Percentiles rank a stretch among this genome's conserved stretches.
phyloP scores from a whole-genome alignment of 768 basidiomycete species.

The Lyophyllum decastes region DNA sequence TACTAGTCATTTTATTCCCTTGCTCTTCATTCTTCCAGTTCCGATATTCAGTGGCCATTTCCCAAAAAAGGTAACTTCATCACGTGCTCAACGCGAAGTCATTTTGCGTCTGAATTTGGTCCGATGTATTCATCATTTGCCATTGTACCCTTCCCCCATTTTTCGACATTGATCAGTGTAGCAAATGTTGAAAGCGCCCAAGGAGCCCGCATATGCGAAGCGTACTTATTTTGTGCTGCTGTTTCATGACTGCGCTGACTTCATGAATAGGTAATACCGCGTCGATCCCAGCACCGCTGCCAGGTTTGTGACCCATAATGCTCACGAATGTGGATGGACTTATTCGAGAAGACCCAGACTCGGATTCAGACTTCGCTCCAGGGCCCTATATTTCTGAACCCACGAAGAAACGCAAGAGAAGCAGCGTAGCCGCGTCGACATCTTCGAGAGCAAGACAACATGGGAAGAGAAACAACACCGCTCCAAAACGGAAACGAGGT shows the following conservation, averaged over 20 bases:
- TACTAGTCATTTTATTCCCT: slow-evolving; percentile 5
- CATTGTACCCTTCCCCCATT: slow-evolving; percentile 8
- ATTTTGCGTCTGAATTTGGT: background rate
- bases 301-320: slow-evolving; percentile 25
- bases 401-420: slow-evolving; percentile 27
- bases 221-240: slow-evolving; percentile 19
- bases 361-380: slow-evolving; percentile 52
- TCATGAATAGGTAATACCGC: slow-evolving; percentile 26
- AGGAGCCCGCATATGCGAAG: slow-evolving; percentile 28
- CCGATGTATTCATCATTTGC: background rate
- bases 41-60: background rate
- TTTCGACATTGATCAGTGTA: background rate
- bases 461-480: slow-evolving; percentile 13
- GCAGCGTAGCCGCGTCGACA: background rate
- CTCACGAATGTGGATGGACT: background rate
- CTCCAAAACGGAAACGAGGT: slow-evolving; percentile 10
- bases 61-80: slow-evolving; percentile 2
- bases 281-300: slow-evolving; percentile 35
- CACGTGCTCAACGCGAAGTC: slow-evolving; percentile 19
- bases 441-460: slow-evolving; percentile 18
- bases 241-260: background rate
- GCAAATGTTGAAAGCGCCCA: slow-evolving; percentile 37
- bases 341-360: slow-evolving; percentile 38
- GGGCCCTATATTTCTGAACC: slow-evolving; percentile 36
- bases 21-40: background rate